These are phyloP conservation scores for Teratosphaeria gauchensis DNA, from an alignment of 2,329 filamentous ascomycete genomes.

Conservation along the genomic window DNA sequence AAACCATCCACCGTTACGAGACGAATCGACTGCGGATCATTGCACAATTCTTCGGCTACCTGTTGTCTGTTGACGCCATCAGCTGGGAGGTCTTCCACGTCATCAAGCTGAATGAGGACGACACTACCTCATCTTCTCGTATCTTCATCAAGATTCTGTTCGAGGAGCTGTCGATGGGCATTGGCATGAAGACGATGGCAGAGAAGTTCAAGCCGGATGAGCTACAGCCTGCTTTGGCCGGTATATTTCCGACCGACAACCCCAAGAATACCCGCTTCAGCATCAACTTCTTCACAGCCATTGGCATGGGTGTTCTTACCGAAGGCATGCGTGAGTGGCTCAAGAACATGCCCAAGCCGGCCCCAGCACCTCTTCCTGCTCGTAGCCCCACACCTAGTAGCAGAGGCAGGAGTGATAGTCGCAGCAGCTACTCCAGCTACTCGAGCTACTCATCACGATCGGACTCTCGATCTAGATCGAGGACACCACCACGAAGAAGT, in stretches of 20 bases:
- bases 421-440: constrained; percentile 74
- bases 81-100: constrained; percentile 82
- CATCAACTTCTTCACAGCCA: constrained; percentile 99
- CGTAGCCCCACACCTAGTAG: constrained; percentile 46
- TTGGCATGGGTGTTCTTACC: constrained; percentile 88
- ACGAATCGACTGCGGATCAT: constrained; percentile 93
- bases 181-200: constrained; percentile 73
- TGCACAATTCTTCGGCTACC: constrained; percentile 85
- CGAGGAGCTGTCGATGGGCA: constrained; percentile 77
- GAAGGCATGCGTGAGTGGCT: constrained; percentile 90
- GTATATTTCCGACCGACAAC: constrained; percentile 83
- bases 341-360: constrained; percentile 80
- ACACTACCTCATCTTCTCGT: constrained; percentile 90
- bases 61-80: constrained; percentile 78
- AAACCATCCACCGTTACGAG: constrained; percentile 94
- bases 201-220: constrained; percentile 68
- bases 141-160: constrained; percentile 99
- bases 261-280: constrained; percentile 87
- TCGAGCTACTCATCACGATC: constrained; percentile 51
- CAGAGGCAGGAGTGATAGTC: constrained; percentile 47
- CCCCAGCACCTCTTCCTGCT: constrained; percentile 55
- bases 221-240: constrained; percentile 67
- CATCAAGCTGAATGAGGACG: constrained; percentile 88
- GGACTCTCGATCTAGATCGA: constrained; percentile 17
- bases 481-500: constrained; percentile 14